Conservation (phyloP, 2,329 filamentous ascomycete species). For the Penicillium sp. region DNA sequence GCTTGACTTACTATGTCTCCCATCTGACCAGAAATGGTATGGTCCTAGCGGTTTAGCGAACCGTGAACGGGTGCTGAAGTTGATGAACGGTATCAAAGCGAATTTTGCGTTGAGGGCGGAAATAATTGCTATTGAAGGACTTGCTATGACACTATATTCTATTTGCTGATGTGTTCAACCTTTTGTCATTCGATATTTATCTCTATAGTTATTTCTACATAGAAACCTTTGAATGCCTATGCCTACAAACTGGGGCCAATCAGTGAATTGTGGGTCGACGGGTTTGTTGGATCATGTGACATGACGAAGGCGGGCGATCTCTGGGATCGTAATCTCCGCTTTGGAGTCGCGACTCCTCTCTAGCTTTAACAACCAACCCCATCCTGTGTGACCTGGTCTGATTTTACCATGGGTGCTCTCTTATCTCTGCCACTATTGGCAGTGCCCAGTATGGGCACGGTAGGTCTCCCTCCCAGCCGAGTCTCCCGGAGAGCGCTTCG, state of each 20-base stretch:
- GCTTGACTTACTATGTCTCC: constrained; percentile 7
- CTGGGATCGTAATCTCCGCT: constrained; percentile 10
- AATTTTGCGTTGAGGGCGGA: too few species aligned
- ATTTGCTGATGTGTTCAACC: too few species aligned
- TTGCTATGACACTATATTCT: too few species aligned
- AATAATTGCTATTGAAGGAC: too few species aligned
- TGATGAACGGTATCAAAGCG: constrained; percentile 26
- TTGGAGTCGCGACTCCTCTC: not conserved
- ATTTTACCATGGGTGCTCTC: constrained; percentile 72
- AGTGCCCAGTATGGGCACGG: constrained; percentile 77
- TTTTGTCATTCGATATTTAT: too few species aligned
- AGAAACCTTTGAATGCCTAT: too few species aligned
- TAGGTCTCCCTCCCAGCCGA: constrained; percentile 48
- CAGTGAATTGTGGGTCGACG: too few species aligned
- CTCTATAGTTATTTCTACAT: too few species aligned
- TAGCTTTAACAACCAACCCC: not conserved
- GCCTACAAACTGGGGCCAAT: too few species aligned
- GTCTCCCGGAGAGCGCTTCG: constrained; percentile 9
- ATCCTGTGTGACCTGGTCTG: not conserved
- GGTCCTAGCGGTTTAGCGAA: not conserved
- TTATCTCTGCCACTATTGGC: constrained; percentile 86
- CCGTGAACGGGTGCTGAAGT: constrained; percentile 1
- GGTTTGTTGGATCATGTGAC: not conserved
- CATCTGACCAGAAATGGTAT: not conserved
- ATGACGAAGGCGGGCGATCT: constrained; percentile 19